A percentile compares a stretch with the other conserved stretches of the same genome.
phyloP scores from a whole-genome alignment of 2,329 filamentous ascomycete species.

The Alternaria sp. region DNA sequence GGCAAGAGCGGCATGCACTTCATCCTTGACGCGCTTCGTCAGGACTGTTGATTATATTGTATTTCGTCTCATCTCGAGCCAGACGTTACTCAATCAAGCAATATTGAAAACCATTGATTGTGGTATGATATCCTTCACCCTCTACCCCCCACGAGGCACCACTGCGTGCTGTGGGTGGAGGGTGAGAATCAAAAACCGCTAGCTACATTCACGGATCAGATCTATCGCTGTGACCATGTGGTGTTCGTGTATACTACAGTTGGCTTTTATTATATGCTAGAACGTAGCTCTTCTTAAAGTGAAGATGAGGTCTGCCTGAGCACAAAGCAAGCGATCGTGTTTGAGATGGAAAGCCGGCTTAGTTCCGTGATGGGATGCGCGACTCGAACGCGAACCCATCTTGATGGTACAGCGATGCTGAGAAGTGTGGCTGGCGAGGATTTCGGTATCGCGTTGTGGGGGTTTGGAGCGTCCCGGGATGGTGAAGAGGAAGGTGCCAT shows the following conservation, averaged over 20 bases:
- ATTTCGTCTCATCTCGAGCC: not conserved
- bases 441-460: not conserved
- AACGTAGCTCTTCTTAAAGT: not conserved
- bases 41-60: not conserved
- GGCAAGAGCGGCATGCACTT: not conserved
- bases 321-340: not conserved
- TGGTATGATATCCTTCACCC: not conserved
- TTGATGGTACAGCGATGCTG: too few relatives aligned
- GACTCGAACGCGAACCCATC: not conserved
- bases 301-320: fast-evolving
- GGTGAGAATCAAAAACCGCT: too few relatives aligned
- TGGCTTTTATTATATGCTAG: not conserved
- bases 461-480: not conserved
- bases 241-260: fast-evolving
- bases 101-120: not conserved
- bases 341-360: not conserved
- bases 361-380: not conserved
- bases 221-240: not conserved
- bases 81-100: not conserved
- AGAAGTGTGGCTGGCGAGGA: not conserved
- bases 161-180: not conserved
- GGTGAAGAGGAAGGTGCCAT: not conserved
- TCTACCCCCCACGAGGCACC: not conserved
- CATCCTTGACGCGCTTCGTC: not conserved
- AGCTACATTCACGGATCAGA: not conserved